phyloP scores from a whole-genome alignment of 129 eudicot genomes.

The Ambrosia trifida region DNA sequence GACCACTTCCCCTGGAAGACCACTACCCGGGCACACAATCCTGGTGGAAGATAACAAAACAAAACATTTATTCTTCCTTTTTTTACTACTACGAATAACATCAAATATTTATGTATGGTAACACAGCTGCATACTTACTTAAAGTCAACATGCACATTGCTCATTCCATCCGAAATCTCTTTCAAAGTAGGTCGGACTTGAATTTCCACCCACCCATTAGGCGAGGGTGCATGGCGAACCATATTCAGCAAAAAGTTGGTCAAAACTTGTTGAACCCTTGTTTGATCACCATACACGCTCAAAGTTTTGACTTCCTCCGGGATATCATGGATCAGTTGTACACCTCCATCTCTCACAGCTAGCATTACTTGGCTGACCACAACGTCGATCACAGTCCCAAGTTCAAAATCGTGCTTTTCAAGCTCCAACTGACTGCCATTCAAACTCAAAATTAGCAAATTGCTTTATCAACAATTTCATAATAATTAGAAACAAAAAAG shows the following conservation, averaged over 20 bases:
- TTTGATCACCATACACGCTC: conserved; percentile 72
- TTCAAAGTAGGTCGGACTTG: conserved; percentile 73
- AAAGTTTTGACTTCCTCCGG: conserved; percentile 82
- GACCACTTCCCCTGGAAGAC: conserved; percentile 78
- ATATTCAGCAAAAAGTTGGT: conserved; percentile 75
- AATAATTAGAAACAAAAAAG: conserved; percentile 15
- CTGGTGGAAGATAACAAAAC: too few relatives aligned
- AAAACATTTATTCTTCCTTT: neutral
- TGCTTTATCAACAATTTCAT: neutral
- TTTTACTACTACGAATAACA: neutral
- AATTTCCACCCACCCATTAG: conserved; percentile 89
- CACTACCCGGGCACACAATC: conserved; percentile 87
- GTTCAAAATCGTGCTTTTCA: conserved; percentile 71
- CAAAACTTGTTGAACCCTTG: conserved; percentile 78
- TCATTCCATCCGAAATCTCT: conserved; percentile 53
- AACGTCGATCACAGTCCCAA: conserved; percentile 84
- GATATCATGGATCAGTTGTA: conserved; percentile 84
- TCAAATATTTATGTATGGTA: neutral
- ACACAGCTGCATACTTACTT: conserved; percentile 64
- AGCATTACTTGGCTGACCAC: conserved; percentile 91
- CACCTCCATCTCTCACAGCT: conserved; percentile 64
- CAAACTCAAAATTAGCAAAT: conserved; percentile 30
- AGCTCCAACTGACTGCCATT: conserved; percentile 64
- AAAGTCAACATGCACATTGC: conserved; percentile 59
- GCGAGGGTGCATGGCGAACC: conserved; percentile 76